These are phyloP conservation scores for Blumeriella jaapii DNA, from an alignment of 2,329 filamentous ascomycete genomes.

Conservation along the genomic window DNA sequence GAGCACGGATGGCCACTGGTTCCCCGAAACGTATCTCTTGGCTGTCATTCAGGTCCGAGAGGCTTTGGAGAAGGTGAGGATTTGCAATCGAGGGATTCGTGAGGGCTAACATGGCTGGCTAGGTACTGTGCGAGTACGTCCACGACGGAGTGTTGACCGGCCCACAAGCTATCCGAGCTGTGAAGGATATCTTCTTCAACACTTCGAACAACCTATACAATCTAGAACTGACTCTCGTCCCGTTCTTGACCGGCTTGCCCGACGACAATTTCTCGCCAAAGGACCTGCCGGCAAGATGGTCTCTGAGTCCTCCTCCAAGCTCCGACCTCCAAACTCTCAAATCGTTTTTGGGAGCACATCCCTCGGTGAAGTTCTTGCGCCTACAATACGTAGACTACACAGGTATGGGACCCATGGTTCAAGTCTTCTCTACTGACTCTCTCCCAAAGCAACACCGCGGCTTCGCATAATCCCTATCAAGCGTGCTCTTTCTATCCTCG, in stretches of 20 bases:
- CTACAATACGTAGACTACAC: conserved; percentile 73
- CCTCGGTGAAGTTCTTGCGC: conserved; percentile 52
- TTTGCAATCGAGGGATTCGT: neutral
- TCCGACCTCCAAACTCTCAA: conserved; percentile 22
- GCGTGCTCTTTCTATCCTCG: conserved; percentile 36
- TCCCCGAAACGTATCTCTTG: conserved; percentile 66
- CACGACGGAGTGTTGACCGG: conserved; percentile 48
- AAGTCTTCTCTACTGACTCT: neutral
- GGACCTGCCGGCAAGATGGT: neutral
- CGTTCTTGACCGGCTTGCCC: conserved; percentile 16
- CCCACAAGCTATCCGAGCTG: conserved; percentile 50
- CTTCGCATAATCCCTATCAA: conserved; percentile 56
- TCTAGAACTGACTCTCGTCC: conserved; percentile 37
- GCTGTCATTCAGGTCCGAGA: conserved; percentile 62
- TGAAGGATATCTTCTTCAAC: conserved; percentile 59
- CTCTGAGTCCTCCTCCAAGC: conserved; percentile 3
- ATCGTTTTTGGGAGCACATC: conserved; percentile 37
- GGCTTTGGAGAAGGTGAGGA: conserved; percentile 50
- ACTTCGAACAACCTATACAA: conserved; percentile 69
- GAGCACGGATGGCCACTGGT: conserved; percentile 71
- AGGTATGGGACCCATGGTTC: neutral
- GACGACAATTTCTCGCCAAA: neutral
- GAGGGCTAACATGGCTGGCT: too few relatives aligned
- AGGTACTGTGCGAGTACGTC: conserved; percentile 58
- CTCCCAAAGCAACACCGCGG: conserved; percentile 49